These are phyloP conservation scores for Candida rishiriensis DNA, from an alignment of 805 yeast species.

Conservation along the genomic window DNA sequence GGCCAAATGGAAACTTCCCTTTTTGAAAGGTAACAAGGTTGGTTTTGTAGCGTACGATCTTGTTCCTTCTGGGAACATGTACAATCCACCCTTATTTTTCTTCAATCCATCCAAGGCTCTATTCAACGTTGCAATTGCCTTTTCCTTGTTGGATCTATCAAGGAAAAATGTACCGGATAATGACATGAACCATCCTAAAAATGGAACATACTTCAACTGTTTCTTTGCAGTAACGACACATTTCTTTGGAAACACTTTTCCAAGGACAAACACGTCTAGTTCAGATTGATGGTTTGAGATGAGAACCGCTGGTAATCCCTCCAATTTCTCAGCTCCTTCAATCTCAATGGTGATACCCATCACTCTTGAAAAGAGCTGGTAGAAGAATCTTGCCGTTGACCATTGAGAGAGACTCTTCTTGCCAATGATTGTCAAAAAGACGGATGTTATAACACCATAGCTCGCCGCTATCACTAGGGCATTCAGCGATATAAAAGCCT, in stretches of 20 bases:
- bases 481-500: constrained; percentile 49
- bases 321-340: constrained; percentile 58
- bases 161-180: constrained; percentile 87
- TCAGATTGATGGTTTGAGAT: constrained; percentile 90
- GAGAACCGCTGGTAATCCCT: constrained; percentile 67
- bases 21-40: constrained; percentile 80
- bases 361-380: constrained; percentile 50
- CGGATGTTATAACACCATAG: constrained; percentile 76
- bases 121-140: constrained; percentile 72
- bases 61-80: constrained; percentile 97
- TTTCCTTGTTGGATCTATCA: constrained; percentile 72
- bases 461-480: constrained; percentile 57
- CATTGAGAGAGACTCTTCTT: constrained; percentile 81
- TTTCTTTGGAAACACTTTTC: constrained; percentile 78
- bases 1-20: constrained; percentile 98
- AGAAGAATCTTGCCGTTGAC: constrained; percentile 82
- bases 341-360: constrained; percentile 70
- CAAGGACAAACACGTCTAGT: constrained; percentile 77
- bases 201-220: constrained; percentile 77
- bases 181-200: constrained; percentile 96
- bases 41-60: constrained; percentile 73
- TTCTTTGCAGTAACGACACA: constrained; percentile 92
- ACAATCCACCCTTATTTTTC: constrained; percentile 64
- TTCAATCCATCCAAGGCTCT: constrained; percentile 62
- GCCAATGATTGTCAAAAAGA: constrained; percentile 60